These are phyloP conservation scores for Linderina pennispora DNA, from an alignment of 192 early-diverging fungal species.

Conservation along the genomic window DNA sequence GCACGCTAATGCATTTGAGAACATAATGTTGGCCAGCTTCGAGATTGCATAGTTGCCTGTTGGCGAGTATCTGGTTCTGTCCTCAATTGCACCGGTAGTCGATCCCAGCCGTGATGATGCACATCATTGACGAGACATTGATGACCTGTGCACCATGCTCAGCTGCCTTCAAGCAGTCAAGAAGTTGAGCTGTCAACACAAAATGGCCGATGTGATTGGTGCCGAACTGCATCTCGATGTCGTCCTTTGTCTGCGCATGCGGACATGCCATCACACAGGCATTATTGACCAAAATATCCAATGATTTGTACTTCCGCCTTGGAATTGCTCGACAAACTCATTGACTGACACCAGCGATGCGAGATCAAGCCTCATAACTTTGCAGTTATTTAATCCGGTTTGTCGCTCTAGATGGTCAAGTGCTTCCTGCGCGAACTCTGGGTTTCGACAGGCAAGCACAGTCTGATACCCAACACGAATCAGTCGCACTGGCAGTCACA, in stretches of 20 bases:
- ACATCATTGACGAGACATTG: constrained; percentile 13
- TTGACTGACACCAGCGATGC: constrained; percentile 29
- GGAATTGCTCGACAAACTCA: constrained; percentile 21
- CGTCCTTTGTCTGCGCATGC: constrained; percentile 40
- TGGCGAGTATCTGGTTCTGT: neutral
- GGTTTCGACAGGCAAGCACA: constrained; percentile 22
- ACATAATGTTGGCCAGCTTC: constrained; percentile 15
- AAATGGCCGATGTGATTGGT: constrained; percentile 54
- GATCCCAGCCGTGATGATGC: neutral
- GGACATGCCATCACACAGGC: constrained; percentile 52
- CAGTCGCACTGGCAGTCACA: constrained; percentile 45
- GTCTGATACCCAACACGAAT: constrained; percentile 38
- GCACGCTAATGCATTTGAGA: constrained; percentile 9
- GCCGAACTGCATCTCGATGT: constrained; percentile 53
- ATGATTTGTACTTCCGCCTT: neutral
- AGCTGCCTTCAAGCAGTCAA: constrained; percentile 5
- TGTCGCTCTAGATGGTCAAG: constrained; percentile 9
- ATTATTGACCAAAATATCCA: constrained; percentile 25
- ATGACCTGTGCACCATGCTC: constrained; percentile 12
- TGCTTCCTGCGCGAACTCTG: constrained; percentile 9
- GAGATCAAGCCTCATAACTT: constrained; percentile 36
- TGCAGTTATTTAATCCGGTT: constrained; percentile 8
- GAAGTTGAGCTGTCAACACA: constrained; percentile 17
- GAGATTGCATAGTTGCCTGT: constrained; percentile 8
- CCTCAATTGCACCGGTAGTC: neutral